These are phyloP conservation scores for Pythium aquatile DNA, from an alignment of 352 stramenopile genomes.

Conservation along the genomic window DNA sequence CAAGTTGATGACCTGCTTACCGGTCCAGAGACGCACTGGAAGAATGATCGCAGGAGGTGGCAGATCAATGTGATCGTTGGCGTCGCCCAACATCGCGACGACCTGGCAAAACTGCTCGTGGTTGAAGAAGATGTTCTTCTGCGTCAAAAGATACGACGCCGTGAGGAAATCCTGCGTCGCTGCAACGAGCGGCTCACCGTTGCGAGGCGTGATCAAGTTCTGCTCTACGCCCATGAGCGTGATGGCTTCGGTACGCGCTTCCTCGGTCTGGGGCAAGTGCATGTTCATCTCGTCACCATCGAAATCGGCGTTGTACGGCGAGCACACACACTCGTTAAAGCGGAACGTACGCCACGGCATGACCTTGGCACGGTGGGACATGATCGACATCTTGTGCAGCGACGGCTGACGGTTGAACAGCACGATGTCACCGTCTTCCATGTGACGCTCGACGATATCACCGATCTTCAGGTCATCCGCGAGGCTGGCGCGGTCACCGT, in stretches of 20 bases:
- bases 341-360: constrained; percentile 98
- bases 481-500: constrained; percentile 92
- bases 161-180: constrained; percentile 99
- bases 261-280: constrained; percentile 98
- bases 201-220: constrained; percentile 97
- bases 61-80: constrained; percentile 93
- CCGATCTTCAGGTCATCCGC: constrained; percentile 95
- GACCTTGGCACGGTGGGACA: constrained; percentile 92
- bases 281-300: constrained; percentile 99
- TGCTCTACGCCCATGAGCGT: constrained; percentile 98
- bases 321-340: constrained; percentile 99
- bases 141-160: constrained; percentile 96
- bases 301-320: constrained; percentile 99
- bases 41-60: constrained; percentile 69
- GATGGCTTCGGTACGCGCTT: constrained; percentile 96
- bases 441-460: constrained; percentile 99
- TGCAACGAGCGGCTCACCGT: constrained; percentile 97
- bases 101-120: constrained; percentile 96
- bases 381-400: constrained; percentile 99
- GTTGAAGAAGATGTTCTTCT: constrained; percentile 99
- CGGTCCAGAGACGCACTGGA: constrained; percentile 94
- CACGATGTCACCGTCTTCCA: constrained; percentile 99
- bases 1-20: constrained; percentile 96
- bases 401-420: constrained; percentile 99
- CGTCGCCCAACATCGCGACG: constrained; percentile 94